Percentiles rank a stretch among this genome's conserved stretches.
Evolutionary conservation across 768 basidiomycete genomes (phyloP).

Genomic region (Hygrocybe punicea): DNA sequence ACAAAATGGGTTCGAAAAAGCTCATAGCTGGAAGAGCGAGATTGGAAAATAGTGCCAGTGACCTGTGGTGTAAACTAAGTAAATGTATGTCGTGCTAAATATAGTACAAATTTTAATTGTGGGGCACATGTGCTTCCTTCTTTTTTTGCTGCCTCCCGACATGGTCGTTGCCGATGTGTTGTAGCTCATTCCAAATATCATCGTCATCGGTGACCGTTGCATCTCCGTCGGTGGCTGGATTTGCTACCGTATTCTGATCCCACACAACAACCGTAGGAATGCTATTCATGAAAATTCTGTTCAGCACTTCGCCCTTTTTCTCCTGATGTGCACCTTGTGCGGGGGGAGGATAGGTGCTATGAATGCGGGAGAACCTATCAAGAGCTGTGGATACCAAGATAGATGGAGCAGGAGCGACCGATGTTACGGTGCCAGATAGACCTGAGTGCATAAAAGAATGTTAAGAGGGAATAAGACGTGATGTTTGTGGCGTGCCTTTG

Average conservation of each 20-base stretch:
- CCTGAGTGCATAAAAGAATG: constrained; percentile 38
- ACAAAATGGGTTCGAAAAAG: constrained; percentile 87
- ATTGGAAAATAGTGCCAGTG: constrained; percentile 48
- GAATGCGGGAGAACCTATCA: constrained; percentile 70
- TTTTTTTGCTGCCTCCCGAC: too few relatives aligned
- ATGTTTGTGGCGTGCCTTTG: constrained; percentile 44
- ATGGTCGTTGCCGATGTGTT: constrained; percentile 43
- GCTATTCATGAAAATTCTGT: constrained; percentile 61
- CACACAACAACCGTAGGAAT: constrained; percentile 62
- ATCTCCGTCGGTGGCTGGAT: constrained; percentile 17
- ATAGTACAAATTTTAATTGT: too few relatives aligned
- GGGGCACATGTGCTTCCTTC: too few relatives aligned
- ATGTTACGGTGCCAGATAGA: constrained; percentile 65
- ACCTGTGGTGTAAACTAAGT: not conserved
- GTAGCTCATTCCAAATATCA: constrained; percentile 68
- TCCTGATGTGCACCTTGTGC: constrained; percentile 47
- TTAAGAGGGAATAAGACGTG: not conserved
- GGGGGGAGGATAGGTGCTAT: constrained; percentile 57
- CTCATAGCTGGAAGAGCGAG: constrained; percentile 80
- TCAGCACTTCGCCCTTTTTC: constrained; percentile 56
- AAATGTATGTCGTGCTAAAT: too few relatives aligned
- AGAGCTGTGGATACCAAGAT: constrained; percentile 59
- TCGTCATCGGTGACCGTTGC: constrained; percentile 42
- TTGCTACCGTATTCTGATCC: constrained; percentile 41
- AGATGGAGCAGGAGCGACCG: constrained; percentile 54